phyloP scores from a whole-genome alignment of 768 basidiomycete genomes.

The Boletus reticuloceps region DNA sequence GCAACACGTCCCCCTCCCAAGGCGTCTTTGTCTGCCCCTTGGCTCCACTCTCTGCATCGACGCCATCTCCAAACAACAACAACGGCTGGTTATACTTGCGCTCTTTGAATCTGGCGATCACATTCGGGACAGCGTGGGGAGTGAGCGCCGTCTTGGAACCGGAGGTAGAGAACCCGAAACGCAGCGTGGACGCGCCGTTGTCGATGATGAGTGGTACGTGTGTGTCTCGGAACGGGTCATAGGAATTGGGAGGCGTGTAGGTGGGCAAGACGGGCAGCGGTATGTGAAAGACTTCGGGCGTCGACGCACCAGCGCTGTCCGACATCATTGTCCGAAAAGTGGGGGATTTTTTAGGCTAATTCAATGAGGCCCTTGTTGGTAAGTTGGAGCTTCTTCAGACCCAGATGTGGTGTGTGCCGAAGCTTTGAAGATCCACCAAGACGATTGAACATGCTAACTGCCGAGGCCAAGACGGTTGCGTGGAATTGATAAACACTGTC shows the following conservation, averaged over 20 bases:
- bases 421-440: too few relatives aligned
- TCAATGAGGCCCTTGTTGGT: too few relatives aligned
- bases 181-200: constrained; percentile 80
- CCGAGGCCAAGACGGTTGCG: too few relatives aligned
- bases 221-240: constrained; percentile 47
- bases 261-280: constrained; percentile 31
- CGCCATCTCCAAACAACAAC: constrained; percentile 84
- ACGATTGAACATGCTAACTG: too few relatives aligned
- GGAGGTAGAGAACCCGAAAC: constrained; percentile 79
- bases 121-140: constrained; percentile 66
- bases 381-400: too few relatives aligned
- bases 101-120: constrained; percentile 87
- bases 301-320: constrained; percentile 6
- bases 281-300: constrained; percentile 13
- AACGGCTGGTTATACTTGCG: constrained; percentile 78
- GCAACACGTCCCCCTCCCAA: constrained; percentile 92
- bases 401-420: too few relatives aligned
- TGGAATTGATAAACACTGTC: too few relatives aligned
- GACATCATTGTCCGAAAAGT: constrained; percentile 12
- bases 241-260: constrained; percentile 42
- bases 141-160: constrained; percentile 11
- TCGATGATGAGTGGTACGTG: constrained; percentile 78
- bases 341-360: too few relatives aligned
- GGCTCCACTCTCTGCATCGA: constrained; percentile 84
- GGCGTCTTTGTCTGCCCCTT: constrained; percentile 75